Conservation (phyloP, 441 rosid genomes). For the Erodium chrysanthum region DNA sequence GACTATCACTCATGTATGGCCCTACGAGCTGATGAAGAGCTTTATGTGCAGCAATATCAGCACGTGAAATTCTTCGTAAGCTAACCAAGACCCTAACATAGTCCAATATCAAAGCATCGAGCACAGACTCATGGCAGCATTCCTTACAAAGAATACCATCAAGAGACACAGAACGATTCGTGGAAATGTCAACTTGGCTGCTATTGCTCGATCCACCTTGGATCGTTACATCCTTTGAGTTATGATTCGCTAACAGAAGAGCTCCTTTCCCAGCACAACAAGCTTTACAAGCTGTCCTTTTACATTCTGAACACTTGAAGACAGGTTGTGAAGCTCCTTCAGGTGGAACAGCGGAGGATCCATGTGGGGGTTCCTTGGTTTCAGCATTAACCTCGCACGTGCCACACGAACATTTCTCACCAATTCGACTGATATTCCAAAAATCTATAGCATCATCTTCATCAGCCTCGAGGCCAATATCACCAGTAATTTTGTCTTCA, state of each 20-base stretch:
- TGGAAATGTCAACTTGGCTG: conserved; percentile 40
- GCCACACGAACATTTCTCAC: conserved; percentile 54
- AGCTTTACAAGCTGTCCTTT: conserved; percentile 63
- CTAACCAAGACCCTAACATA: conserved; percentile 77
- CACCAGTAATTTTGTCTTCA: conserved; percentile 73
- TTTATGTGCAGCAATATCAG: conserved; percentile 47
- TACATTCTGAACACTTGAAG: conserved; percentile 58
- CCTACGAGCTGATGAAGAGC: conserved; percentile 60
- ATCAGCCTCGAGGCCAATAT: conserved; percentile 58
- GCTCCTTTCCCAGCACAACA: conserved; percentile 95
- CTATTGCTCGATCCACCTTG: conserved; percentile 54
- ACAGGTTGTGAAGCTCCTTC: conserved; percentile 33
- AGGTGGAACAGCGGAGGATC: conserved; percentile 32
- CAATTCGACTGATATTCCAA: conserved; percentile 63
- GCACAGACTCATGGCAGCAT: conserved; percentile 63
- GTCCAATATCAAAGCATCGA: conserved; percentile 75
- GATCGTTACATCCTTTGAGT: conserved; percentile 39
- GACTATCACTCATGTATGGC: conserved; percentile 30
- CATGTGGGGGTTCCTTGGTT: conserved; percentile 26
- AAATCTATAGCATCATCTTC: conserved; percentile 54
- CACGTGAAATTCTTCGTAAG: conserved; percentile 64
- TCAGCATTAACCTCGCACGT: conserved; percentile 59
- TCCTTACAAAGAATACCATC: conserved; percentile 59
- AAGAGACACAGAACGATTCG: conserved; percentile 39
- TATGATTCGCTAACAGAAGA: conserved; percentile 43